Base-by-base conservation (phyloP, 176 grass and related monocot genomes). In the Alloteropsis semialata region DNA sequence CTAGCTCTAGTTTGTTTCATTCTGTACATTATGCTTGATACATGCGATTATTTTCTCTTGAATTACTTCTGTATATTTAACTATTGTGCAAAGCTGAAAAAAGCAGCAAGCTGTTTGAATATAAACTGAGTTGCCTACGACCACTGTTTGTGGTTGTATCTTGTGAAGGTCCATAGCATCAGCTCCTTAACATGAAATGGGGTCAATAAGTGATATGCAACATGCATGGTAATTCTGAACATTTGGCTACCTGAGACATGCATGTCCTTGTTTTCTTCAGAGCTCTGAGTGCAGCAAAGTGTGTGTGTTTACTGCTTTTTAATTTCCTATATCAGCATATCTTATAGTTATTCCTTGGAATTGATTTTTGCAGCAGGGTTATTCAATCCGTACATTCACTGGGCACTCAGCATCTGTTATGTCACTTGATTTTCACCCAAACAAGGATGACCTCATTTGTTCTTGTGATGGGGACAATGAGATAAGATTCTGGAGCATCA, bases 351-450 rank as follows among this genome's bases (percentile, higher is more conserved):
- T 71, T 63, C 55, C 28, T 10, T 76, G 22, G 5, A 82, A 51
- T 77, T 48, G 37, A 12, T 38, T 79, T 74, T 58, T 90, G 61
- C 92, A 98, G 96, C 88, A 76, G 77, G 84, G 81, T 29, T 92
- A 87, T 70, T 86, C 96, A 44, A 77, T 90, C 61, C 86, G 89
- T 57, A 95, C 84, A n/a, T 98, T 95, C 80, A 93, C 86, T 13
- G 96, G 96, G 43, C 96, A 98, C 81, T 91, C 62, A 3, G 90
- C 92, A 88, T 91, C 96, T 65, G 92, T 93, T 33, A 93, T 91
- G 84, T 98, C 96, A 36, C 78, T 98, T 34, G 96, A 98, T 84
- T 98, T 98, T 34, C 96, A 98, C 85, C 90, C 96, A 29, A 95
- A 84, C 71, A 98, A 95, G 89, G 96, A 98, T 67, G 96, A 98